Conservation (phyloP, 2,329 filamentous ascomycete genomes). For the Diplodia corticola region DNA sequence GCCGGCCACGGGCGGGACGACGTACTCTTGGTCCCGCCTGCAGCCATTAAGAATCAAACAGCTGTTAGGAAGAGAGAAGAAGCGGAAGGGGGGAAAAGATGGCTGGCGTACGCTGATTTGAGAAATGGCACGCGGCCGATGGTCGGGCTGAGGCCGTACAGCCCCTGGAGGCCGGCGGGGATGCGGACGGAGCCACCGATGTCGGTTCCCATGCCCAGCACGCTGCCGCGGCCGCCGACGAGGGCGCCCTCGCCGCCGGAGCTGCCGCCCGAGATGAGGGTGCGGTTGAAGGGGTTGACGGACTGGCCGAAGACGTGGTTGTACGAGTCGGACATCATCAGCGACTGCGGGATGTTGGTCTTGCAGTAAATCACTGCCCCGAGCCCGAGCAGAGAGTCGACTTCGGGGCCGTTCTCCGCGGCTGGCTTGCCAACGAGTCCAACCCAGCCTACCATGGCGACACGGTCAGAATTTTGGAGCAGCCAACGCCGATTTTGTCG, state of each 20-base stretch:
- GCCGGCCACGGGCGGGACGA: constrained; percentile 45
- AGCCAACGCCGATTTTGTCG: background rate
- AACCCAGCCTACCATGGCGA: constrained; percentile 54
- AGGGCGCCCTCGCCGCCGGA: constrained; percentile 60
- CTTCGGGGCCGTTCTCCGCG: constrained; percentile 27
- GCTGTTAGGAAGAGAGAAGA: no score
- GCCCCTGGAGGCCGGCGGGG: constrained; percentile 18
- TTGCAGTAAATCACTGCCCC: constrained; percentile 55
- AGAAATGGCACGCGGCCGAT: constrained; percentile 40
- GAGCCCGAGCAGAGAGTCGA: constrained; percentile 41
- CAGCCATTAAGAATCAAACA: background rate
- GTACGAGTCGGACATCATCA: constrained; percentile 54
- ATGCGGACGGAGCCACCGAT: constrained; percentile 24
- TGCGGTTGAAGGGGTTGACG: constrained; percentile 55
- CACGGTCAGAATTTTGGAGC: background rate
- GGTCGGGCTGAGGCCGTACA: constrained; percentile 35
- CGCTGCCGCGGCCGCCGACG: constrained; percentile 53
- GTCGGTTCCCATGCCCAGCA: constrained; percentile 49
- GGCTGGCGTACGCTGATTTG: constrained; percentile 39
- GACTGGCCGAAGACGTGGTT: constrained; percentile 54
- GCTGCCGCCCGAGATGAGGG: constrained; percentile 53
- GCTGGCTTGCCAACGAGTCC: constrained; percentile 35
- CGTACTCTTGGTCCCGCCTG: constrained; percentile 58
- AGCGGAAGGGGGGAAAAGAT: no score
- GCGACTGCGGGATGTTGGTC: constrained; percentile 55